Percentiles rank a stretch among this genome's conserved stretches.
phyloP scores from a whole-genome alignment of 768 basidiomycete genomes.

The Lactifluus rugatus region DNA sequence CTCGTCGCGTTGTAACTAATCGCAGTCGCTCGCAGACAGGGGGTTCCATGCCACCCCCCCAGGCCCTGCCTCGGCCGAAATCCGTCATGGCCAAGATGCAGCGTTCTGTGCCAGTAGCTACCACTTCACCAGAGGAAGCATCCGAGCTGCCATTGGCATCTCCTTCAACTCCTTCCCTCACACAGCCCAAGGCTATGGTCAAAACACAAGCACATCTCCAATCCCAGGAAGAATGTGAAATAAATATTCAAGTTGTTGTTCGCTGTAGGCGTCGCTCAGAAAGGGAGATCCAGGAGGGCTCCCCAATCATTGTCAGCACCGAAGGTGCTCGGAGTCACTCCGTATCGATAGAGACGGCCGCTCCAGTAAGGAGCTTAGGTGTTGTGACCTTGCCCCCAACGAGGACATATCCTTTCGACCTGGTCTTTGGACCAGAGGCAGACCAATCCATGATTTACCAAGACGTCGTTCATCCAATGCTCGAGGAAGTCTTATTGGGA shows the following conservation, averaged over 20 bases:
- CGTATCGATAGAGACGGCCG: slow-evolving; percentile 71
- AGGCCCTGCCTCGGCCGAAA: slow-evolving; percentile 32
- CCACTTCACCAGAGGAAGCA: slow-evolving; percentile 23
- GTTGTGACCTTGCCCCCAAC: slow-evolving; percentile 64
- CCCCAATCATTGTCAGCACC: slow-evolving; percentile 78
- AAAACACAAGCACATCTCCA: slow-evolving; percentile 16
- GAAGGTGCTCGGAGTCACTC: slow-evolving; percentile 65
- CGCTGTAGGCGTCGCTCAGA: slow-evolving; percentile 81
- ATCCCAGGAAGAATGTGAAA: slow-evolving; percentile 43
- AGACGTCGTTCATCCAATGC: slow-evolving; percentile 86
- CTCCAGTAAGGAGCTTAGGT: slow-evolving; percentile 62
- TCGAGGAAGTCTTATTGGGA: slow-evolving; percentile 87
- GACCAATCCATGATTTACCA: slow-evolving; percentile 92
- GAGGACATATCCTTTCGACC: slow-evolving; percentile 87
- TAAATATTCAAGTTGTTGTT: slow-evolving; percentile 89
- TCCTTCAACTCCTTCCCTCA: slow-evolving; percentile 5
- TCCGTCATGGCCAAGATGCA: slow-evolving; percentile 39
- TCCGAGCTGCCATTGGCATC: slow-evolving; percentile 1
- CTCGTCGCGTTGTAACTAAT: slow-evolving; percentile 47
- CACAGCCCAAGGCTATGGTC: slow-evolving; percentile 12
- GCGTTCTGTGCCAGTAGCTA: slow-evolving; percentile 23
- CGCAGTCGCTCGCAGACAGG: slow-evolving; percentile 34
- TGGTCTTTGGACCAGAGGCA: slow-evolving; percentile 94
- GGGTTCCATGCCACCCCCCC: slow-evolving; percentile 28
- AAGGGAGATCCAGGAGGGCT: slow-evolving; percentile 75